Evolutionary conservation across 257 asterid genomes (phyloP), one percentile per base, ranked within the genome.

Genomic region (Plantago ovata): DNA sequence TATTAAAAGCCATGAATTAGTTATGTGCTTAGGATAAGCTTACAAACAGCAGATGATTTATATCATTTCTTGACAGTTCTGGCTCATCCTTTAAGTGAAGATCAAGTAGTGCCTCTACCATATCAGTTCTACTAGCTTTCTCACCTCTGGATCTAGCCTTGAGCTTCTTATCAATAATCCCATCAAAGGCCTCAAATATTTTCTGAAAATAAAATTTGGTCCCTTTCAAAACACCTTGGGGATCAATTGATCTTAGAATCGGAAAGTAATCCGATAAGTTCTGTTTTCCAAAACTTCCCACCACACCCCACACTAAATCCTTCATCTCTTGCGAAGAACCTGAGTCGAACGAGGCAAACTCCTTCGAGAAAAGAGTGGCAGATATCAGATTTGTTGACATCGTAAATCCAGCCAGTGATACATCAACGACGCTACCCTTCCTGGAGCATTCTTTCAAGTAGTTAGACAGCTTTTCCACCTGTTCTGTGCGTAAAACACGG

Each of bases 261-360:
- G 55, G 55, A 49, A 49, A 49, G 24, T 49, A 49, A 49, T 49
- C 55, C 55, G 55, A 49, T 6, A 10, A 21, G 9, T 49, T 49
- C 14, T 19, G 21, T n/a, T 10, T 11, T 2, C 55, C 55, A 0
- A 33, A 14, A 0, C 28, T 4, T 21, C 24, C 55, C 55, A 49
- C 12, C 24, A 49, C 10, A 12, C 6, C 24, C 55, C 55, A 19
- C 15, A 49, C 14, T n/a, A 49, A 28, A 10, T 49, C 55, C 55
- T 49, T 49, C 38, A 49, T 49, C 55, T 49, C 55, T n/a, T 49
- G 55, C 1, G 55, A 49, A 18, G 55, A 21, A 21, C 24, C 55
- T 3, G 55, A 49, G 16, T 49, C 55, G 20, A 49, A 49, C 38
- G 21, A 28, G 36, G 18, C 55, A 4, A 49, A 49, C 5, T 49